A percentile compares a stretch with the other conserved stretches of the same genome.
Evolutionary conservation across 768 basidiomycete genomes (phyloP).

Genomic region (Gloeopeniophorella convolvens): DNA sequence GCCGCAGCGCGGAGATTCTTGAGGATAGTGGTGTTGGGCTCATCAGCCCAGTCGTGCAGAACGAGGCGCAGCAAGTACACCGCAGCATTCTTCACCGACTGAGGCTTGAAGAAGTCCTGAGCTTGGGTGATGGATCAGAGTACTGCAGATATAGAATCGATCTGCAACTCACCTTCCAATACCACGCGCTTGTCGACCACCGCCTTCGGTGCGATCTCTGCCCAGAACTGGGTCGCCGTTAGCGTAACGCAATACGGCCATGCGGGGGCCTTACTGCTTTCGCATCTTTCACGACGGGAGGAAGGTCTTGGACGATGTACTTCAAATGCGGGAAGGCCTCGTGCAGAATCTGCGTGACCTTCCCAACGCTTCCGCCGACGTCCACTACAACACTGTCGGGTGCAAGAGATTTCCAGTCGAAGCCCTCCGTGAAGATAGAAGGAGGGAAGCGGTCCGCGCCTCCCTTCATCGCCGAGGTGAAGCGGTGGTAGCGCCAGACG

Average conservation of each 20-base stretch:
- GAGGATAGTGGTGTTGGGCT: conserved; percentile 17
- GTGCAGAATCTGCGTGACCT: conserved; percentile 29
- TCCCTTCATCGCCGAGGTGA: conserved; percentile 2
- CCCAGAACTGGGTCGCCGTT: conserved; percentile 5
- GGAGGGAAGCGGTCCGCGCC: background rate
- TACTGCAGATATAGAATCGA: background rate
- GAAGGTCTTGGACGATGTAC: conserved; percentile 32
- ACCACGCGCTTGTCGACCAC: background rate
- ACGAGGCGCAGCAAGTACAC: conserved; percentile 23
- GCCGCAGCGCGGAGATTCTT: conserved; percentile 22
- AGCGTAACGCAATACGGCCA: background rate
- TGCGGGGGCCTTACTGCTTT: background rate
- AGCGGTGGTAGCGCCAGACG: conserved; percentile 4
- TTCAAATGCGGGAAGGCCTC: conserved; percentile 32
- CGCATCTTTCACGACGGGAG: conserved; percentile 4
- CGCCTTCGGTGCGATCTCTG: background rate
- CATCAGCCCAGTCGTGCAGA: conserved; percentile 26
- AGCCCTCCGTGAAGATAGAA: conserved; percentile 13
- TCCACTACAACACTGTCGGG: conserved; percentile 32
- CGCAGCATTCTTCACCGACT: conserved; percentile 20
- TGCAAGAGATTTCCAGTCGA: conserved; percentile 30
- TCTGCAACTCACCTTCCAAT: conserved; percentile 6
- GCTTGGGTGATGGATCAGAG: background rate
- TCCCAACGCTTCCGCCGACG: conserved; percentile 37
- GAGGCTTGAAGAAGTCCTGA: conserved; percentile 17